Base-by-base conservation (phyloP, 2,329 filamentous ascomycete genomes). In the Colletotrichum neosansevieriae region DNA sequence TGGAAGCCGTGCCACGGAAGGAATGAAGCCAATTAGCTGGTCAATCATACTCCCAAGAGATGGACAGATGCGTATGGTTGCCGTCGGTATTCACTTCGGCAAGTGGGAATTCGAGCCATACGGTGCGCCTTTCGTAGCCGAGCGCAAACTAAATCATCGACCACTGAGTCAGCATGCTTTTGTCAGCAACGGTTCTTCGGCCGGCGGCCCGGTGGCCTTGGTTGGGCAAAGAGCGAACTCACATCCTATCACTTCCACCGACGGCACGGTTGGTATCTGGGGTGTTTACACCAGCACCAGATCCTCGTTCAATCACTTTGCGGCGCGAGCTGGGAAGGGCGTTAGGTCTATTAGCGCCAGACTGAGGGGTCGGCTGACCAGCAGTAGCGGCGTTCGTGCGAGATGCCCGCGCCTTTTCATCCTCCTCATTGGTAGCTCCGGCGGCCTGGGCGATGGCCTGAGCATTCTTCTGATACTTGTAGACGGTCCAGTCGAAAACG, bases 391-490 rank as follows among this genome's bases (percentile, higher is more conserved):
- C 87, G 72, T 85, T 88, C 74, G 89, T 88, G 77, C 90, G 89
- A 76, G 86, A 87, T 78, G 90, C 89, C 74, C 89, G 89, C 73
- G 87, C 85, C 83, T 94, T 93, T 76, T 96, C 93, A 17, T 94
- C 92, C 45, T 90, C 89, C 73, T 94, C 92, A 73, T 88, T 89
- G 51, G 56, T 69, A 44, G 67, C 67, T 74, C 87, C 90, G 73
- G 90, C 90, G 74, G 92, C 92, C 81, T 95, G 91, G 74, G 93
- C 93, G 80, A 97, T 97, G 40, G 69, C 69, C 84, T 97, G 93
- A 63, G 94, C 94, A 76, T 98, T 98, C 91, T 98, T 98, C 89
- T 98, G 94, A 87, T 98, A 98, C 87, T 98, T 98, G 90, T 98
- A 98, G 77, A 98, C 96, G 69, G 96, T 99, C 96, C 96, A 99